Percentiles rank a stretch among this genome's conserved stretches.
Conservation (phyloP, 176 grass and related monocot species). For the Melocanna baccifera region DNA sequence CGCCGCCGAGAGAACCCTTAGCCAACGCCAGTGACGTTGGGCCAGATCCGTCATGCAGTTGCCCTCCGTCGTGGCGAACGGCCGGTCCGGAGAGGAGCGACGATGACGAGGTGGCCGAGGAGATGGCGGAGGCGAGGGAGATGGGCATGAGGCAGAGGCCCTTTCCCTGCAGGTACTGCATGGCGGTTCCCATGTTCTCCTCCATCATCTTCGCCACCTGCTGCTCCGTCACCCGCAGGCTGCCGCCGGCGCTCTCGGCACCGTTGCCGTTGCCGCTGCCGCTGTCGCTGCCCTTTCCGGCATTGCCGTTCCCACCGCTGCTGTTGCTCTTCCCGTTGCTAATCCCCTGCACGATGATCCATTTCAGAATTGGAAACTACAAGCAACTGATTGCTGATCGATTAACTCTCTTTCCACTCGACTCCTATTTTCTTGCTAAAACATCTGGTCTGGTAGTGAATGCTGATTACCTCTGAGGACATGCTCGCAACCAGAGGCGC, state of each 20-base stretch:
- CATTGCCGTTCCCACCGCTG: neutral
- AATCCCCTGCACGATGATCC: slow-evolving; percentile 25
- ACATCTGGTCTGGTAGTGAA: neutral
- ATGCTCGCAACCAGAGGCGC: slow-evolving; percentile 76
- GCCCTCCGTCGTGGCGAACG: neutral
- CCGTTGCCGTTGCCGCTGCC: neutral
- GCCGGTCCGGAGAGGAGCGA: slow-evolving; percentile 45
- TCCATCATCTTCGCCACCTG: slow-evolving; percentile 98
- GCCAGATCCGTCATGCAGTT: neutral
- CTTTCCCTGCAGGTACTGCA: slow-evolving; percentile 98
- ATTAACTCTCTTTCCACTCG: neutral
- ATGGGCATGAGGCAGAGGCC: slow-evolving; percentile 99
- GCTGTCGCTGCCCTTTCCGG: neutral
- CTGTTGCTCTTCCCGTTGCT: slow-evolving; percentile 11
- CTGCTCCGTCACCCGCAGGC: slow-evolving; percentile 64
- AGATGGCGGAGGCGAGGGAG: slow-evolving; percentile 93
- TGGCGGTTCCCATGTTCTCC: slow-evolving; percentile 96
- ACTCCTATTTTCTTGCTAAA: neutral
- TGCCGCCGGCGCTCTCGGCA: slow-evolving; percentile 18
- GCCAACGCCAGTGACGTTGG: neutral
- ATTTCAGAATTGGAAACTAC: neutral
- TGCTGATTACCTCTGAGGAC: slow-evolving; percentile 54
- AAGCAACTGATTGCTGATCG: neutral
- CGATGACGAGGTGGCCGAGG: slow-evolving; percentile 59
- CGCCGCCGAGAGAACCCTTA: neutral